phyloP scores from a whole-genome alignment of 495 filamentous ascomycete species.

The Neurospora terricola region DNA sequence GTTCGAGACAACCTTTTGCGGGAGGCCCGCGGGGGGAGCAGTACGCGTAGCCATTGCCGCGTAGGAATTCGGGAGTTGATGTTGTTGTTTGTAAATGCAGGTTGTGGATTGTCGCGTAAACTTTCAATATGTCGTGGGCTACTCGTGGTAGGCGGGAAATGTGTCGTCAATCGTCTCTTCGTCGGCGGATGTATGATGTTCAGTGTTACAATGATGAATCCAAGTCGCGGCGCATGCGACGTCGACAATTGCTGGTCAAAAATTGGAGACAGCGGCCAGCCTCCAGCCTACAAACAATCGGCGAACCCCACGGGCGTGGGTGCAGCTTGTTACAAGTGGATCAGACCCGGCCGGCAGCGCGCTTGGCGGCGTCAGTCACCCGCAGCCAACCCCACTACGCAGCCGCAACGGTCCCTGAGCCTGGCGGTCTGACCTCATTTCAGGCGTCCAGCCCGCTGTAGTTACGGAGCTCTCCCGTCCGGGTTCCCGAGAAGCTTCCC shows the following conservation, averaged over 20 bases:
- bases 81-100: background rate
- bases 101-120: background rate
- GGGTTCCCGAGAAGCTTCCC: background rate
- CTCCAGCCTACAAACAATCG: background rate
- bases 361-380: background rate
- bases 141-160: background rate
- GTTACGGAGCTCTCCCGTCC: background rate
- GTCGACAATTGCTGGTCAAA: background rate
- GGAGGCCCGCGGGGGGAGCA: constrained; percentile 23
- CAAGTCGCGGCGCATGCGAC: background rate
- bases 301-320: background rate
- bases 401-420: background rate
- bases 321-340: background rate
- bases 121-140: background rate
- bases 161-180: background rate
- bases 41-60: constrained; percentile 24
- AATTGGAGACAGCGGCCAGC: background rate
- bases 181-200: background rate
- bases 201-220: background rate
- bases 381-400: background rate
- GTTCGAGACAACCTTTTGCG: constrained; percentile 34
- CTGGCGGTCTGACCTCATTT: background rate
- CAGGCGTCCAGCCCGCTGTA: background rate
- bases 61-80: background rate
- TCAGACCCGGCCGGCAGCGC: background rate